Evolutionary conservation across 768 basidiomycete genomes (phyloP), one percentile per base, ranked within the genome.

Genomic region (Naematelia aurantialba): DNA sequence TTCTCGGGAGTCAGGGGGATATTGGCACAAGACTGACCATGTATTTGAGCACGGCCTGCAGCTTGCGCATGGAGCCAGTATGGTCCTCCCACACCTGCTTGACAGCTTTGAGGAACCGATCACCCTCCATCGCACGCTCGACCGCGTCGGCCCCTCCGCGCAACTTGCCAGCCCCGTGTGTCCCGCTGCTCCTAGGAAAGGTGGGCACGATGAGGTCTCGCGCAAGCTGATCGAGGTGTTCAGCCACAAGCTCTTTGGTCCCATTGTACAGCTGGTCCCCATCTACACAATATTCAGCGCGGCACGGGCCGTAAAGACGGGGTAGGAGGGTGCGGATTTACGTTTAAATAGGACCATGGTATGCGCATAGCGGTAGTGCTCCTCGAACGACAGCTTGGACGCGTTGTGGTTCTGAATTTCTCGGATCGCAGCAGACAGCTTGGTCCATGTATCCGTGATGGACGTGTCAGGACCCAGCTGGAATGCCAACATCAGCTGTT

Each of bases 401-500:
- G 91, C 90, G 76, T 94, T 91, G 78, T 94, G 90, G 67, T 89
- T 87, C 75, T 94, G 91, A 52, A 99, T 97, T 81, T 94, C 91
- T 58, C 85, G 82, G 66, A 99, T 93, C 63, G 97, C 96, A 61
- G 81, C 80, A 11, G 89, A 81, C 12, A 99, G 81, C 64, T 84
- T 84, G 4, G 81, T 74, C 90, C 92, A 96, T 45, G 87, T 92
- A 65, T 89, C 86, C 45, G 90, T 86, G 25, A 86, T 82, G n/a
- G 88, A 70, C 29, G 72, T 72, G n/a, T 75, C 67, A 0, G 71
- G 65, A 14, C 67, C 70, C 45, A 65, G 47, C 70, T 72, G 45
- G 10, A 14, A 17, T 27, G 14, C 50, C 47, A 13, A 19, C 17
- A 45, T 60, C 46, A 52, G 51, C 27, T 17, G 19, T 26, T 2